Evolutionary conservation across 768 basidiomycete genomes (phyloP), one percentile per base, ranked within the genome.

Genomic region (Xerocomus potaroensis): DNA sequence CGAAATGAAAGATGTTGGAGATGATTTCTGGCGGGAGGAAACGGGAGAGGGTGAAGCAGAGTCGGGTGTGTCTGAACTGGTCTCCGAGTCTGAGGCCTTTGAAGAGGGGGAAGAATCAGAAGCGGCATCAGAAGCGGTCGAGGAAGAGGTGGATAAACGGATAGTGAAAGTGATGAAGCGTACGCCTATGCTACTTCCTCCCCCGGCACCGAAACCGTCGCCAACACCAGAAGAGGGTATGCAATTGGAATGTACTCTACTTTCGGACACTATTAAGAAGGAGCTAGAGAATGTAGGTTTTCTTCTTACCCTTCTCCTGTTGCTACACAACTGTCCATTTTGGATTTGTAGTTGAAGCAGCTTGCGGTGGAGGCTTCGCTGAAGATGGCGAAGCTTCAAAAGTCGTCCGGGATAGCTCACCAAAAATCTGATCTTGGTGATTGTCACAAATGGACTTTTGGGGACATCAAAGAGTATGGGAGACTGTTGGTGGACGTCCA

Each of bases 261-360:
- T 91, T 27, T 69, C 82, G 33, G 45, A 51, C 2, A 65, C 60
- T 11, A 61, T 88, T 32, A 59, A 51, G 2, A 70, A 66, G 30
- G 85, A 89, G 49, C 64, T 92, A 1, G 68, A 78, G 21, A 66
- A 72, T 32, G 90, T 90, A 60, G 56, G 81, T 71, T 3, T 18
- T 32, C n/a, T 38, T 34, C 8, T 11, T 29, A 27, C 5, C 33
- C 27, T 46, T 36, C 46, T 33, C 45, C 35, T 4, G 29, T 15
- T 43, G 14, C n/a, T n/a, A n/a, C n/a, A n/a, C 9, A 16, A n/a
- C 24, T n/a, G 4, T 29, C 9, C 2, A 8, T 15, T 26, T 35
- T 7, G 49, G 2, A 4, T 34, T 6, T 37, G 24, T 39, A 87
- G 84, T 64, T 85, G 8, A 63, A 66, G 36, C 41, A 50, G 5